Conservation (phyloP, 352 stramenopile species). For the Globisporangium canariense region DNA sequence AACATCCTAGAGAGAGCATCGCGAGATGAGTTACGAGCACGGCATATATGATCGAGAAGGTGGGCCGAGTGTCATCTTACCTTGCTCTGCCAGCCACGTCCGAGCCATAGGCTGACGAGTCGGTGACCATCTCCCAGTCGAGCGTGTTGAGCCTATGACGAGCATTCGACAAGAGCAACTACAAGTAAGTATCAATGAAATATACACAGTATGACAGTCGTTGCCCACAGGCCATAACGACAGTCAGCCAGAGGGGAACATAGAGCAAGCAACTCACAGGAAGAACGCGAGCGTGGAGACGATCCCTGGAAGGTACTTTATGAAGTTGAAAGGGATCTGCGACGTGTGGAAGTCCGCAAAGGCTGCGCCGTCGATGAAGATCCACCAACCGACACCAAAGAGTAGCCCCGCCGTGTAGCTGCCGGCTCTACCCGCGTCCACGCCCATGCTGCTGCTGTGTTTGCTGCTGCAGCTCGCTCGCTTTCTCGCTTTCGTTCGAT, state of each 20-base stretch:
- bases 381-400: conserved; percentile 57
- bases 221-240: no score
- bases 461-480: background rate
- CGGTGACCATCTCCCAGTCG: conserved; percentile 60
- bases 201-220: no score
- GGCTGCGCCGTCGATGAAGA: conserved; percentile 51
- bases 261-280: conserved; percentile 25
- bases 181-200: no score
- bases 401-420: conserved; percentile 50
- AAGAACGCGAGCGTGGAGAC: conserved; percentile 58
- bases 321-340: conserved; percentile 56
- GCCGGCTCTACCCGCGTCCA: conserved; percentile 33
- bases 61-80: conserved; percentile 13
- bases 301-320: conserved; percentile 55
- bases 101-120: conserved; percentile 43
- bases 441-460: conserved; percentile 13
- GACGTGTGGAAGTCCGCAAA: conserved; percentile 39
- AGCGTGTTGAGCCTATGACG: conserved; percentile 46
- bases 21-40: no score
- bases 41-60: no score
- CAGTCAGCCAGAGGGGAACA: background rate
- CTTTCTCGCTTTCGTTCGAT: background rate
- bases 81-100: conserved; percentile 43
- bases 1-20: conserved; percentile 30
- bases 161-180: no score